Evolutionary conservation across 2,329 filamentous ascomycete genomes (phyloP).

Genomic region (Ceratocystis colombiana): DNA sequence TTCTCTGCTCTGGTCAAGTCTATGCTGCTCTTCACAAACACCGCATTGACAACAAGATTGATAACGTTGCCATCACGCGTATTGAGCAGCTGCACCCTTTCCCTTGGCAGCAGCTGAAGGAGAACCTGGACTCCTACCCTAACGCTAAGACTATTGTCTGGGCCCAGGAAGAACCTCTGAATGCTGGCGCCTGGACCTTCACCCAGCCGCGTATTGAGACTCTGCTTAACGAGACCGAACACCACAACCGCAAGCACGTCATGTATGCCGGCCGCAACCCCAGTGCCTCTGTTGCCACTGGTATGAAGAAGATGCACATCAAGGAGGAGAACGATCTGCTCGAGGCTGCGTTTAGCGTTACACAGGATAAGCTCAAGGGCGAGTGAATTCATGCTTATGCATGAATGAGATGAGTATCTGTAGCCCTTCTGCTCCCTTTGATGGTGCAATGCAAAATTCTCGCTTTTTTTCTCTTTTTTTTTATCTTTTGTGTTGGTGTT

Average conservation of each 20-base stretch:
- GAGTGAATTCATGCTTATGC: conserved; percentile 37
- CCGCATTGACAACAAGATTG: conserved; percentile 74
- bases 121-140: conserved; percentile 93
- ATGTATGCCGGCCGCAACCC: conserved; percentile 94
- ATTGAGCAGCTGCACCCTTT: conserved; percentile 98
- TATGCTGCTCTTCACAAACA: conserved; percentile 85
- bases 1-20: conserved; percentile 91
- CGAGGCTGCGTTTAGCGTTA: conserved; percentile 53
- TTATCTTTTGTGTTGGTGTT: background rate
- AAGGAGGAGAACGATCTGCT: conserved; percentile 88
- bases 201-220: conserved; percentile 97
- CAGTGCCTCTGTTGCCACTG: conserved; percentile 86
- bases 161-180: conserved; percentile 95
- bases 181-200: conserved; percentile 94
- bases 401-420: background rate
- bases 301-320: conserved; percentile 74
- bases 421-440: background rate
- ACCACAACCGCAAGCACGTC: conserved; percentile 90
- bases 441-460: background rate
- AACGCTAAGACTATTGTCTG: conserved; percentile 97
- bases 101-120: conserved; percentile 93
- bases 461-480: conserved; percentile 11
- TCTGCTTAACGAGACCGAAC: conserved; percentile 79
- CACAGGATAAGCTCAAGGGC: conserved; percentile 60
- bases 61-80: conserved; percentile 86